Evolutionary conservation across 805 yeast genomes (phyloP), one percentile per base, ranked within the genome.

Genomic region (Candida ulmi): DNA sequence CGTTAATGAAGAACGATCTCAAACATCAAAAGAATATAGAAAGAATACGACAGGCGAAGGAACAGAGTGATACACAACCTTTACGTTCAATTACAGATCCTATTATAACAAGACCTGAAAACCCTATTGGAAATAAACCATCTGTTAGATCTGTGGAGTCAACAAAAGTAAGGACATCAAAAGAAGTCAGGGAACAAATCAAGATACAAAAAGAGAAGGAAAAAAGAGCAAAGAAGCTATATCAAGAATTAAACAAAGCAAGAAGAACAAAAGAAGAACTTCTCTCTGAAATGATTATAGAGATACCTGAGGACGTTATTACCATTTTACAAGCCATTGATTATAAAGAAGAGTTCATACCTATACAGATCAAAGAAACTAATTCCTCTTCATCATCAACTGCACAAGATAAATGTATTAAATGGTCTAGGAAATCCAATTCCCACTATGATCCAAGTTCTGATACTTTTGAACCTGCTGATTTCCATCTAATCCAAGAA

Each of bases 381-480:
- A n/a, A n/a, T n/a, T n/a, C n/a, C n/a, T 23, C 25, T 8, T 8
- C 25, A 8, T 26, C n/a, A 26, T 5, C 44, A 18, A 41, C 45
- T 32, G 2, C 83, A 83, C 0, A 39, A 70, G 4, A 43, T 35
- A 27, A 38, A 11, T 26, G 30, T 17, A 67, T 81, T 2, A 57
- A 60, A 35, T 81, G 84, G 74, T 63, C 68, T 36, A 60, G 90
- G 31, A 61, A 60, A 15, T 65, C 71, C 5, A 63, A 58, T 17
- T 72, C 83, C 0, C 53, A 52, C 1, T 83, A 79, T 55, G 73
- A 76, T 48, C 45, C 60, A 9, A 52, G 52, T 2, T 62, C 64
- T 21, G 84, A 78, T 42, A 50, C 71, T 0, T 83, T 78, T 46
- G 66, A 74, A 9, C 90, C 90, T 0, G 63, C 73, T 35, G 61